Base-by-base conservation (phyloP, 371 early-diverging fungal genomes). In the Mucor plumbeus region DNA sequence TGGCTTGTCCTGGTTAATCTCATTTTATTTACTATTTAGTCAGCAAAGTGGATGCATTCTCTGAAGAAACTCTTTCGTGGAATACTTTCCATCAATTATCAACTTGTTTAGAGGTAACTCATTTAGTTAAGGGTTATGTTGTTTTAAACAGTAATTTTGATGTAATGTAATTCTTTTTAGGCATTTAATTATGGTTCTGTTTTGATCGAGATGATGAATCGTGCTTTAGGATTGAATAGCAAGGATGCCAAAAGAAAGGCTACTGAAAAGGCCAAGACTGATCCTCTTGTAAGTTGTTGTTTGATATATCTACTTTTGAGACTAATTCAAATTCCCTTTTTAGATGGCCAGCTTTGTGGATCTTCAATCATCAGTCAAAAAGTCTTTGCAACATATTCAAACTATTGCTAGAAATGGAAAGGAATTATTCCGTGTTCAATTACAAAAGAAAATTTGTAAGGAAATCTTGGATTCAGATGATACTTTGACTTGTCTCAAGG, bases 211-310 rank as follows among this genome's bases (percentile, higher is more conserved):
- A 67, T 75, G 36, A 73, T 83, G 39, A 69, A 70, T 19, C 74
- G 80, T 21, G 36, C 74, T 7, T 44, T 83, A 15, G 79, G 80
- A 9, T 58, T 81, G 55, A 78, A 70, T 11, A 80, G 72, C 48
- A 80, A 80, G 39, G 80, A 82, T 13, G 78, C 80, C 11, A 79
- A 65, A 55, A 69, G 70, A 61, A 83, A 80, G 54, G 80, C 77
- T 9, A 43, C 73, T 4, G 80, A 78, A 26, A 69, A 69, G 17
- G 66, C 71, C 11, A 64, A 69, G 13, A 54, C 63, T 31, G 72
- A 77, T 58, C 61, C 66, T 9, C 43, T 80, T n/a, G 80, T 77
- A 76, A 67, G 77, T 63, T 21, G 6, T 6, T 63, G 6, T 39
- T 50, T n/a, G 26, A 1, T 26, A 26, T 26, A 35, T 41, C 13